Percentiles rank a stretch among this genome's conserved stretches.
phyloP scores from a whole-genome alignment of 805 yeast genomes.

The Candida mattraensis region DNA sequence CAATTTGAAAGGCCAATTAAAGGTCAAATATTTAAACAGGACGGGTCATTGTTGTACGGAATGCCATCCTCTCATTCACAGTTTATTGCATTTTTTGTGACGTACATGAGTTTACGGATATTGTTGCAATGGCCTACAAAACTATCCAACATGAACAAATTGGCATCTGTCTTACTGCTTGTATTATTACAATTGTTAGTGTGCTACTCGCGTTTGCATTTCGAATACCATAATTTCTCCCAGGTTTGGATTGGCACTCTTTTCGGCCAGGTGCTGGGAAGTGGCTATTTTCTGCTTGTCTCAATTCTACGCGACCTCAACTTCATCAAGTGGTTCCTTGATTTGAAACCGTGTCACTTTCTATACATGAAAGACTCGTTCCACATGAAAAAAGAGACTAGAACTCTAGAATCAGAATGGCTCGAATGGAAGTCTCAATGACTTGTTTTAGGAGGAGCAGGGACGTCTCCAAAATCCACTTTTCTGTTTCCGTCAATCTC shows the following conservation, averaged over 20 bases:
- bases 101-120: conserved; percentile 49
- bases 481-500: conserved; percentile 36
- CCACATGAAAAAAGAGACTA: conserved; percentile 10
- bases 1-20: conserved; percentile 70
- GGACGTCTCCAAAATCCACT: conserved; percentile 24
- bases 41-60: conserved; percentile 59
- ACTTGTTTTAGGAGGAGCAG: conserved; percentile 37
- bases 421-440: conserved; percentile 24
- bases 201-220: conserved; percentile 69
- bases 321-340: conserved; percentile 60
- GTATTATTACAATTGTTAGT: conserved; percentile 41
- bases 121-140: conserved; percentile 41
- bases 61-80: conserved; percentile 98
- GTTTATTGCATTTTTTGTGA: conserved; percentile 85
- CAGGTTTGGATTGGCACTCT: conserved; percentile 76
- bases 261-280: conserved; percentile 62
- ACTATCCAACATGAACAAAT: conserved; percentile 31
- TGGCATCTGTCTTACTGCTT: conserved; percentile 32
- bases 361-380: conserved; percentile 63
- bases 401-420: conserved; percentile 26
- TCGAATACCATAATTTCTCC: conserved; percentile 68
- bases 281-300: conserved; percentile 52
- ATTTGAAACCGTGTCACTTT: conserved; percentile 51
- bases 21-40: conserved; percentile 38
- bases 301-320: conserved; percentile 65